Percentiles rank a stretch among this genome's conserved stretches.
These are phyloP conservation scores for Phascolomyces articulosus DNA, from an alignment of 371 early-diverging fungal species.

Conservation along the genomic window DNA sequence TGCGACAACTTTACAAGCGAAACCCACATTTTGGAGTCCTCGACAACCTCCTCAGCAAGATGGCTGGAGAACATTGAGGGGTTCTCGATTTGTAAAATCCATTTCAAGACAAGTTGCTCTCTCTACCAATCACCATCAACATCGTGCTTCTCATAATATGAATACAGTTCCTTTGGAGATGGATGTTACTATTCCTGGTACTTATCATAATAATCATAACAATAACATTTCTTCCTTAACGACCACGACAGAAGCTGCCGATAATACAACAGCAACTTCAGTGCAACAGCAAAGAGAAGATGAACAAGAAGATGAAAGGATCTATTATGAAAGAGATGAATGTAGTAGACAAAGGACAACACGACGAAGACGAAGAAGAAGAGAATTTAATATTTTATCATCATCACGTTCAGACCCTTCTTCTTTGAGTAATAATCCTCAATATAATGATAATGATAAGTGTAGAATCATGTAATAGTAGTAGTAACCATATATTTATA, in stretches of 20 bases:
- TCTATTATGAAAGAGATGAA: no score
- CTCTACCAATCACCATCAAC: no score
- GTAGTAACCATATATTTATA: not conserved
- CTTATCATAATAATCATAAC: not conserved
- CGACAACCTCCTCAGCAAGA: conserved; percentile 9
- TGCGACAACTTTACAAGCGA: conserved; percentile 8
- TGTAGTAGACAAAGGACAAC: no score
- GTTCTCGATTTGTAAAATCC: not conserved
- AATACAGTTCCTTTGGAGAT: not conserved
- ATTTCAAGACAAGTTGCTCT: not conserved
- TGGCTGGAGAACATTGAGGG: not conserved
- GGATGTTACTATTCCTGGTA: not conserved
- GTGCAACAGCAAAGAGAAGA: not conserved
- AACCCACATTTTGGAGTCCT: conserved; percentile 21
- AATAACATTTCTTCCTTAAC: not conserved
- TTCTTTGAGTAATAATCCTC: no score
- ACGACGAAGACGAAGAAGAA: not conserved
- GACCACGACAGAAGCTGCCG: not conserved
- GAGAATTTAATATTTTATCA: not conserved
- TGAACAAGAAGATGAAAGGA: no score
- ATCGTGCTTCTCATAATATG: not conserved
- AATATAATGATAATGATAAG: not conserved
- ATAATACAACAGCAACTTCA: not conserved
- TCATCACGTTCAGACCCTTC: not conserved
- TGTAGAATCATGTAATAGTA: not conserved